Base-by-base conservation (phyloP, 225 moss, liverwort and hornwort genomes). In the Pseudoscleropodium purum region DNA sequence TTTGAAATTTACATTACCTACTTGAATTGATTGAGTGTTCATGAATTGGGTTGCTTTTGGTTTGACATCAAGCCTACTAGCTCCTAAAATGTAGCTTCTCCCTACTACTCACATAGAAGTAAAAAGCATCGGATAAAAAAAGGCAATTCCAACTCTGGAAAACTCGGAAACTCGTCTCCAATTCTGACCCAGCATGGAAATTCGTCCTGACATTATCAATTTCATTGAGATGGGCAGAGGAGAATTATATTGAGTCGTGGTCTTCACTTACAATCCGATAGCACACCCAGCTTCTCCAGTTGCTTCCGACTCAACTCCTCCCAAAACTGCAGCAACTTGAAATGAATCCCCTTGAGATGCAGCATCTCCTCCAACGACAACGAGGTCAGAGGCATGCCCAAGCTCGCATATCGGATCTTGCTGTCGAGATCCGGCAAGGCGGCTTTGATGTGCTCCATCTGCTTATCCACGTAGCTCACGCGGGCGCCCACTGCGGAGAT, bases 251-350 rank as follows among this genome's bases (percentile, higher is more conserved):
- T 5, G 39, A 57, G 59, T 39, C 21, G 9, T 18, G 26, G 25
- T 37, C 11, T 62, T 60, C 14, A 57, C 84, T 54, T 91, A 94
- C 94, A 92, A 70, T 90, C 78, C 23, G 94, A 81, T 36, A 94
- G 85, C 45, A 34, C 54, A 10, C 13, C 76, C 3, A 94, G 90
- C n/a, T 92, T 92, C 72, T 91, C 87, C 63, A 94, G 84, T 62
- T 92, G 92, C 89, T 89, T 91, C 86, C 76, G 62, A 57, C 88
- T 88, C 78, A 92, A 51, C 41, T 91, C 91, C 85, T 91, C 88
- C 94, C 94, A 94, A 81, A 94, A 92, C 6, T 82, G 92, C 49
- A 94, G 91, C 90, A 94, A 8, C 85, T 92, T 88, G 37, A 86
- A 86, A 68, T 92, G 91, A 20, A 92, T 92, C 64, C 30, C 72